These are phyloP conservation scores for Cutaneotrichosporon sp. DNA, from an alignment of 1,284 basidiomycete species.

Conservation along the genomic window DNA sequence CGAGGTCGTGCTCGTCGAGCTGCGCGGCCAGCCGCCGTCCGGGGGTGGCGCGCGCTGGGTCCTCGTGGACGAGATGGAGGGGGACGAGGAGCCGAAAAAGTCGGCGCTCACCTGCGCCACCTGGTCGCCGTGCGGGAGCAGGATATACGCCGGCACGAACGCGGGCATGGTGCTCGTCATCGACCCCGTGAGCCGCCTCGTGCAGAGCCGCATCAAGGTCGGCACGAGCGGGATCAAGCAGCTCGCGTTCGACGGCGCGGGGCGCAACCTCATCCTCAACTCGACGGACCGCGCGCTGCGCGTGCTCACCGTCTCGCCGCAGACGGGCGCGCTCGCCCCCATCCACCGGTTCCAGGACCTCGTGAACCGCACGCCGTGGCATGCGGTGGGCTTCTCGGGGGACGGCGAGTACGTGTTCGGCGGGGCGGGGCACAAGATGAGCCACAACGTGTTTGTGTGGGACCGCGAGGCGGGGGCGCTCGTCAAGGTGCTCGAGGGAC, in stretches of 20 bases:
- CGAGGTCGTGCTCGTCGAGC: slow-evolving; percentile 76
- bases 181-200: slow-evolving; percentile 74
- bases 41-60: slow-evolving; percentile 54
- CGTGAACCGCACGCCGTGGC: slow-evolving; percentile 70
- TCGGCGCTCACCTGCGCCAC: slow-evolving; percentile 33
- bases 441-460: slow-evolving; percentile 98
- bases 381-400: slow-evolving; percentile 59
- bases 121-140: slow-evolving; percentile 71
- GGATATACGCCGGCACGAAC: slow-evolving; percentile 84
- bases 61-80: slow-evolving; percentile 62
- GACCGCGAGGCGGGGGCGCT: slow-evolving; percentile 88
- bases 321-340: slow-evolving; percentile 54
- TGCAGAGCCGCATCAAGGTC: slow-evolving; percentile 49
- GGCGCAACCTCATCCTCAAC: slow-evolving; percentile 81
- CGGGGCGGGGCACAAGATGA: slow-evolving; percentile 88
- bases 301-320: slow-evolving; percentile 45
- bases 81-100: slow-evolving; percentile 17
- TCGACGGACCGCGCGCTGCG: slow-evolving; percentile 89
- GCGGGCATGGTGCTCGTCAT: slow-evolving; percentile 81
- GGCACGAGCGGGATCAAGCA: slow-evolving; percentile 66
- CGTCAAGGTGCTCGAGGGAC: slow-evolving; percentile 87
- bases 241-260: slow-evolving; percentile 78
- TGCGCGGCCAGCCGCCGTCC: slow-evolving; percentile 64
- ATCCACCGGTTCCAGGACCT: slow-evolving; percentile 90
- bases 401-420: slow-evolving; percentile 95